Evolutionary conservation across 2,329 filamentous ascomycete genomes (phyloP).

Genomic region (Penicillium sp.): DNA sequence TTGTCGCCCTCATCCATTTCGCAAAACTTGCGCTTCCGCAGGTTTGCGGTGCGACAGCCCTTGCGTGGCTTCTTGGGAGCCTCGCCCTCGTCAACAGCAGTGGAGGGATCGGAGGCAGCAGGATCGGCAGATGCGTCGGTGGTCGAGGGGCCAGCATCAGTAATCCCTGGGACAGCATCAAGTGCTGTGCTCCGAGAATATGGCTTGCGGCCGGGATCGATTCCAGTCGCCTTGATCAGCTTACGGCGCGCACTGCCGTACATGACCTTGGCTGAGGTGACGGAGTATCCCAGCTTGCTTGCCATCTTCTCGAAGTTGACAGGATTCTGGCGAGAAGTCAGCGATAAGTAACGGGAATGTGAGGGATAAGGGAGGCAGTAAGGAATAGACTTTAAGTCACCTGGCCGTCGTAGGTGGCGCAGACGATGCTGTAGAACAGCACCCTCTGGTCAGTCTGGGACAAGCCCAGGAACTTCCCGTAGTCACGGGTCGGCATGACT

Average conservation of each 20-base stretch:
- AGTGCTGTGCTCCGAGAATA: background rate
- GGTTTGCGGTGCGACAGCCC: too few relatives aligned
- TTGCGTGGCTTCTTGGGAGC: too few relatives aligned
- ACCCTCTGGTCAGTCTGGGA: background rate
- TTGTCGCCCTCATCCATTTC: too few relatives aligned
- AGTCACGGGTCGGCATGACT: background rate
- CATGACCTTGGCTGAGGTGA: background rate
- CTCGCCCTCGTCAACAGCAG: too few relatives aligned
- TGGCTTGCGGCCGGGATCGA: background rate
- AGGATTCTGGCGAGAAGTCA: background rate
- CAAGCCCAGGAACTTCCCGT: background rate
- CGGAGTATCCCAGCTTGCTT: background rate
- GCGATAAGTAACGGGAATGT: background rate
- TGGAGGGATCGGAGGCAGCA: too few relatives aligned
- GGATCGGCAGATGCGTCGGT: too few relatives aligned
- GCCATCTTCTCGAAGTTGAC: constrained; percentile 7
- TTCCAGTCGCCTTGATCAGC: constrained; percentile 2
- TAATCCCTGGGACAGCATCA: background rate
- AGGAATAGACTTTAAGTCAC: background rate
- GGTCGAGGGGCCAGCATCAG: too few relatives aligned
- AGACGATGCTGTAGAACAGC: constrained; percentile 3
- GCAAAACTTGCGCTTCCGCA: too few relatives aligned
- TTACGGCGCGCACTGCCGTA: constrained; percentile 10
- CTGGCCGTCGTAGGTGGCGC: background rate
- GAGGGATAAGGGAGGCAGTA: background rate